These are phyloP conservation scores for Ganoderma multipileum DNA, from an alignment of 1,284 basidiomycete genomes.

Conservation along the genomic window DNA sequence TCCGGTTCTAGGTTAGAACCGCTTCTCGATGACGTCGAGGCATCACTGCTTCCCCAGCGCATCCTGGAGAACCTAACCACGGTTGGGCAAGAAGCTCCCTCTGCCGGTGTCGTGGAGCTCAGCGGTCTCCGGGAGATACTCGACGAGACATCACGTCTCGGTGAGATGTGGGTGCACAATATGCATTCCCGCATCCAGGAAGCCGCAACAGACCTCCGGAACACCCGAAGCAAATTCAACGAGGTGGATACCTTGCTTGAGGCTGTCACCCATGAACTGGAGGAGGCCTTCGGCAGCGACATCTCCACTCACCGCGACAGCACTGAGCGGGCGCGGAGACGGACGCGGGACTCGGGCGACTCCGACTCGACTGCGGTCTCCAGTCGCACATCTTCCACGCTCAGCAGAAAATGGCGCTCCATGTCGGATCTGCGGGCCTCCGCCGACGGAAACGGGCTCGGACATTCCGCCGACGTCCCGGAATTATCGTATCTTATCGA, in stretches of 20 bases:
- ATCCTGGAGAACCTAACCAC: slow-evolving; percentile 60
- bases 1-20: slow-evolving; percentile 14
- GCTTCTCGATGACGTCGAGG: slow-evolving; percentile 46
- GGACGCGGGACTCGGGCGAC: slow-evolving; percentile 39
- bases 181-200: slow-evolving; percentile 60
- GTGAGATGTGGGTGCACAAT: slow-evolving; percentile 51
- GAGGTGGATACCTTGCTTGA: slow-evolving; percentile 40
- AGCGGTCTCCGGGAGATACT: slow-evolving; percentile 53
- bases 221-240: slow-evolving; percentile 49
- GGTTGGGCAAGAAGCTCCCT: slow-evolving; percentile 45
- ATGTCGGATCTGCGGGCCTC: slow-evolving; percentile 32
- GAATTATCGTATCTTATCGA: slow-evolving; percentile 21
- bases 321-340: slow-evolving; percentile 36
- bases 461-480: slow-evolving; percentile 6
- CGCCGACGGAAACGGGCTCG: slow-evolving; percentile 7
- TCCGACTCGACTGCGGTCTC: slow-evolving; percentile 40
- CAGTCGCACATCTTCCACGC: slow-evolving; percentile 17
- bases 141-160: slow-evolving; percentile 52
- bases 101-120: slow-evolving; percentile 40
- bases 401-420: slow-evolving; percentile 34
- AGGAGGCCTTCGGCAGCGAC: slow-evolving; percentile 39
- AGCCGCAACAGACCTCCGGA: slow-evolving; percentile 53
- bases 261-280: slow-evolving; percentile 50
- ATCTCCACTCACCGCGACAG: slow-evolving; percentile 31
- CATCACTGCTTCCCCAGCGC: slow-evolving; percentile 50